phyloP scores from a whole-genome alignment of 805 yeast species.

The Yamadazyma olivae region DNA sequence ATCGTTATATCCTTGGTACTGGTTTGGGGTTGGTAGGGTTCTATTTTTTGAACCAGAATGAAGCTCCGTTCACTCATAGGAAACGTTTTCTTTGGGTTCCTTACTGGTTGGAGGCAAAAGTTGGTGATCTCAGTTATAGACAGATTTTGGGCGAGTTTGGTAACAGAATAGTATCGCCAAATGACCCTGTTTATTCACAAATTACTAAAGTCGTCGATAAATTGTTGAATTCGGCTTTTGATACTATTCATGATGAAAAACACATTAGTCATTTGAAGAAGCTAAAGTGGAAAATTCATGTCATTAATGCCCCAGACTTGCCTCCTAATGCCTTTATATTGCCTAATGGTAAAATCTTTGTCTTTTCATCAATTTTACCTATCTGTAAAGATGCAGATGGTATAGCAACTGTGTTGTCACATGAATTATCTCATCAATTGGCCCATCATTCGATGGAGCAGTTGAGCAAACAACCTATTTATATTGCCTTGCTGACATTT shows the following conservation, averaged over 20 bases:
- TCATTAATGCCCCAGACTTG: slow-evolving; percentile 57
- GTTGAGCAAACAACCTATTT: slow-evolving; percentile 72
- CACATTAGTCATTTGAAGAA: slow-evolving; percentile 35
- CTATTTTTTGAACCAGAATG: slow-evolving; percentile 50
- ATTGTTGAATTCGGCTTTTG: slow-evolving; percentile 57
- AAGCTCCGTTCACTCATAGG: slow-evolving; percentile 80
- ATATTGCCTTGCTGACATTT: slow-evolving; percentile 49
- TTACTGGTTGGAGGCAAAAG: slow-evolving; percentile 53
- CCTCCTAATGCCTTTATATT: slow-evolving; percentile 96
- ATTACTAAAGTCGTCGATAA: slow-evolving; percentile 64
- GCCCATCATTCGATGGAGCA: slow-evolving; percentile 91
- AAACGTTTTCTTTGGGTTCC: slow-evolving; percentile 70
- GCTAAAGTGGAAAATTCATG: slow-evolving; percentile 76
- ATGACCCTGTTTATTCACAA: slow-evolving; percentile 55
- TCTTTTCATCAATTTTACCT: slow-evolving; percentile 73
- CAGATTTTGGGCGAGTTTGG: slow-evolving; percentile 57
- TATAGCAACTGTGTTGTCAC: slow-evolving; percentile 90
- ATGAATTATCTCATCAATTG: slow-evolving; percentile 91
- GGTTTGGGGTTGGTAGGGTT: slow-evolving; percentile 20
- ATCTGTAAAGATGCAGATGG: slow-evolving; percentile 84
- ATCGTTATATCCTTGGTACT: slow-evolving; percentile 32
- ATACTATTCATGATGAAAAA: slow-evolving; percentile 26
- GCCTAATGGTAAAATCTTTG: slow-evolving; percentile 95
- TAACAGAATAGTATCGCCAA: slow-evolving; percentile 53
- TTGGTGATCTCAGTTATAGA: slow-evolving; percentile 64